phyloP scores from a whole-genome alignment of 352 stramenopile genomes.

The Phytophthora hibernalis region DNA sequence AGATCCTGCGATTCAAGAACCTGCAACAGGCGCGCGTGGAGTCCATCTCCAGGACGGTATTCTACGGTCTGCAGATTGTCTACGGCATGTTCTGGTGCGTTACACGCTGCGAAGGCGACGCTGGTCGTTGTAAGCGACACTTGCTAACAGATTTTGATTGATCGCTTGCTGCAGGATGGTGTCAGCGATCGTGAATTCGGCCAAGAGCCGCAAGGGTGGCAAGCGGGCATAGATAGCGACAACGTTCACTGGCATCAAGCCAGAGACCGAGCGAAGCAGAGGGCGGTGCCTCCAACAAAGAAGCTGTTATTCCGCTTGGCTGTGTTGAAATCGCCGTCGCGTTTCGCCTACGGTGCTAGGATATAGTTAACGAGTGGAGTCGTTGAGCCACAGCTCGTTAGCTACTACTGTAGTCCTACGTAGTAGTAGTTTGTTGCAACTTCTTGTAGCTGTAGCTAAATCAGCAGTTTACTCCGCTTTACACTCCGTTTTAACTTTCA shows the following conservation, averaged over 20 bases:
- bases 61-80: conserved; percentile 89
- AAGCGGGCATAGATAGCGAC: conserved; percentile 44
- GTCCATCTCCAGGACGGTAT: conserved; percentile 86
- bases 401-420: no score
- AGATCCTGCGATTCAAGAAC: conserved; percentile 91
- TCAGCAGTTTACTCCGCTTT: conserved; percentile 8
- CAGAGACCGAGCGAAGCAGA: background rate
- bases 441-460: conserved; percentile 8
- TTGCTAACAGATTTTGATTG: background rate
- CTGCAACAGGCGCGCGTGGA: conserved; percentile 78
- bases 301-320: background rate
- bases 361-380: conserved; percentile 9
- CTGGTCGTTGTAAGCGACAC: background rate
- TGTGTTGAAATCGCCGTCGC: background rate
- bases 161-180: conserved; percentile 62
- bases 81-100: conserved; percentile 92
- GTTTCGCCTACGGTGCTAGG: background rate
- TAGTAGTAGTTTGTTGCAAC: no score
- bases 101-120: background rate
- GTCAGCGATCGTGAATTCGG: conserved; percentile 80
- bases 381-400: conserved; percentile 11
- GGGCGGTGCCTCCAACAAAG: background rate
- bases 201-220: conserved; percentile 54
- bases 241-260: background rate
- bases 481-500: background rate